Conservation (phyloP, 1,284 basidiomycete species). For the Cutaneotrichosporon sp. region DNA sequence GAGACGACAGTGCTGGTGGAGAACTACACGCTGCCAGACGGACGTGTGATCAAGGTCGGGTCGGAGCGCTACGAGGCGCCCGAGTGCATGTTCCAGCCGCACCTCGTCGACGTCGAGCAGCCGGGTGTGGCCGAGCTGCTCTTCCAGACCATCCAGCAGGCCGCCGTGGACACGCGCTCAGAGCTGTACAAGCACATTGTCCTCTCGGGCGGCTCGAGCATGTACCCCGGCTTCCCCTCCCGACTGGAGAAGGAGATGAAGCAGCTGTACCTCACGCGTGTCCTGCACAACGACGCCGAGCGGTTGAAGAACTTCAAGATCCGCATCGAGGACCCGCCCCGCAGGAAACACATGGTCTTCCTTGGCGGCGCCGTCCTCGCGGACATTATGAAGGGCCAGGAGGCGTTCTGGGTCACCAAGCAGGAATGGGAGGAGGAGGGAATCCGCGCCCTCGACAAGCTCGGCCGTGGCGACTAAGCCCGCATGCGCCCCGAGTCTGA, state of each 20-base stretch:
- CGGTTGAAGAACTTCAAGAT: slow-evolving; percentile 98
- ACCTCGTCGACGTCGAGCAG: slow-evolving; percentile 94
- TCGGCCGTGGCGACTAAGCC: slow-evolving; percentile 50
- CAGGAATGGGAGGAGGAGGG: slow-evolving; percentile 94
- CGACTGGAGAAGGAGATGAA: slow-evolving; percentile 99
- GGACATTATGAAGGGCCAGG: slow-evolving; percentile 94
- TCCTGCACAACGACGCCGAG: slow-evolving; percentile 76
- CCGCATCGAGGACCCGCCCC: slow-evolving; percentile 93
- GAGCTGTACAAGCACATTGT: slow-evolving; percentile 99
- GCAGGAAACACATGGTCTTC: slow-evolving; percentile 99
- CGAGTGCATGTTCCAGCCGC: slow-evolving; percentile 99
- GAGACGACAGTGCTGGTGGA: slow-evolving; percentile 97
- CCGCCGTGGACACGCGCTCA: slow-evolving; percentile 80
- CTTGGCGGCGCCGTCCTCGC: slow-evolving; percentile 92
- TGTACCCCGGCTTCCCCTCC: slow-evolving; percentile 97
- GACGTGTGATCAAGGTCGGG: slow-evolving; percentile 93
- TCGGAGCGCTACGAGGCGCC: slow-evolving; percentile 99
- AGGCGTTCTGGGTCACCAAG: slow-evolving; percentile 91
- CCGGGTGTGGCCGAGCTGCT: slow-evolving; percentile 96
- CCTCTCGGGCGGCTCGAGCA: slow-evolving; percentile 91
- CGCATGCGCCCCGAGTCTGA: too few relatives aligned
- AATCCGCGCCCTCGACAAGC: slow-evolving; percentile 71
- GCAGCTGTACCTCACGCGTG: slow-evolving; percentile 87
- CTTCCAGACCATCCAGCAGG: slow-evolving; percentile 90
- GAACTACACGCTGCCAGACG: slow-evolving; percentile 96